These are phyloP conservation scores for Scheffersomyces ergatensis DNA, from an alignment of 805 yeast genomes.

Conservation along the genomic window DNA sequence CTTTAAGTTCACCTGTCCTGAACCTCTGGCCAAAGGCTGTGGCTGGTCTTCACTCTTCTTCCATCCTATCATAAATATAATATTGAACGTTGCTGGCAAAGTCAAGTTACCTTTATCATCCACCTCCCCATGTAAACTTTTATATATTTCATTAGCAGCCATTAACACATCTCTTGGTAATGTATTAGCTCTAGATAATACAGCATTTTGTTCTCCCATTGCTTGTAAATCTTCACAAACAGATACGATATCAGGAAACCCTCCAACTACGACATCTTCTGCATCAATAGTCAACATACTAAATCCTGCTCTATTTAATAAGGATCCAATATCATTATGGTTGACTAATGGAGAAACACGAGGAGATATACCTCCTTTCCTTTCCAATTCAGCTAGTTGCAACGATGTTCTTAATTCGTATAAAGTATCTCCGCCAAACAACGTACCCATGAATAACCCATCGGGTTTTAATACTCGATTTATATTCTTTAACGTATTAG, in stretches of 20 bases:
- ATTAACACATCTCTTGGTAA: conserved; percentile 58
- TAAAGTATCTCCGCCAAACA: conserved; percentile 84
- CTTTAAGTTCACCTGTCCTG: conserved; percentile 66
- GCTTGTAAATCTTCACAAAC: conserved; percentile 68
- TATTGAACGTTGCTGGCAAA: conserved; percentile 77
- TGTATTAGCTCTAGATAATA: conserved; percentile 42
- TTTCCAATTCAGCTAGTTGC: conserved; percentile 79
- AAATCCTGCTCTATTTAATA: conserved; percentile 74
- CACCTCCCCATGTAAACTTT: conserved; percentile 63
- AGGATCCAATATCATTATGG: conserved; percentile 69
- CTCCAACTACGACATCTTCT: conserved; percentile 75
- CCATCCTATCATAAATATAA: conserved; percentile 89
- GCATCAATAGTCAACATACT: conserved; percentile 80
- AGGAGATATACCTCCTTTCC: conserved; percentile 77
- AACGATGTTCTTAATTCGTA: conserved; percentile 77
- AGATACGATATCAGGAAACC: conserved; percentile 68
- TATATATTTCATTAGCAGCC: conserved; percentile 78
- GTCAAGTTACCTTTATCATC: conserved; percentile 44
- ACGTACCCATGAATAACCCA: conserved; percentile 76
- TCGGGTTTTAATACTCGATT: conserved; percentile 67
- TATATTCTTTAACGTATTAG: conserved; percentile 55
- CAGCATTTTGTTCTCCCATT: conserved; percentile 85
- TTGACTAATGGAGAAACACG: conserved; percentile 79
- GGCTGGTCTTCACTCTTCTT: conserved; percentile 70
- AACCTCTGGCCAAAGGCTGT: conserved; percentile 69